Percentiles rank a stretch among this genome's conserved stretches.
phyloP scores from a whole-genome alignment of 805 yeast genomes.

The Saccharomycopsis babjevae region DNA sequence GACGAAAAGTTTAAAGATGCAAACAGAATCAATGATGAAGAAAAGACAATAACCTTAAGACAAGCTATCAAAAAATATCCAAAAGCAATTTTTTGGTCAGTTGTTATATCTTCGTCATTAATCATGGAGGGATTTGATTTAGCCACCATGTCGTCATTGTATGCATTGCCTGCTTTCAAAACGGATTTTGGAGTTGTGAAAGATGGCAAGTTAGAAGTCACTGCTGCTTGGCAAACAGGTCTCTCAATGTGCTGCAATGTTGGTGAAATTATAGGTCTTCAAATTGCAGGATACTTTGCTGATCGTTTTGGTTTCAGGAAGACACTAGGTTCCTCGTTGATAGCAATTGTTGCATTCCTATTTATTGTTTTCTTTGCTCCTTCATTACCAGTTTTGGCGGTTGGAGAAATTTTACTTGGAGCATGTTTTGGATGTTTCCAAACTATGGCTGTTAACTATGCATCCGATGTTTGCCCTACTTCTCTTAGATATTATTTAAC shows the following conservation, averaged over 20 bases:
- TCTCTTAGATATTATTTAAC: constrained; percentile 41
- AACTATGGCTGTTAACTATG: constrained; percentile 41
- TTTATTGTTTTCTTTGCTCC: constrained; percentile 40
- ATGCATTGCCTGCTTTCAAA: constrained; percentile 36
- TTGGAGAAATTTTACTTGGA: constrained; percentile 36
- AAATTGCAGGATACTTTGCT: constrained; percentile 33
- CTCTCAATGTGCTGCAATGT: constrained; percentile 23
- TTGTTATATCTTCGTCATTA: constrained; percentile 33
- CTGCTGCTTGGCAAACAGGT: constrained; percentile 35
- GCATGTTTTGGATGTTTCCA: constrained; percentile 49
- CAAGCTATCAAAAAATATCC: constrained; percentile 33
- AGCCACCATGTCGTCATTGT: constrained; percentile 32
- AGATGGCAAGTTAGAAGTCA: constrained; percentile 25
- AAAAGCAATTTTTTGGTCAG: constrained; percentile 32
- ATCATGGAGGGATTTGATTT: constrained; percentile 43
- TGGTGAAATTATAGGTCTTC: constrained; percentile 39
- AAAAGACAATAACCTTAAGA: constrained; percentile 27
- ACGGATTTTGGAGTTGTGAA: constrained; percentile 31
- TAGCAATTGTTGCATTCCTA: constrained; percentile 29
- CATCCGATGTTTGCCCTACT: constrained; percentile 48
- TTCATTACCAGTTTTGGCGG: constrained; percentile 29
- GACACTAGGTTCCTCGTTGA: constrained; percentile 28
- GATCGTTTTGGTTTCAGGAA: constrained; percentile 38
- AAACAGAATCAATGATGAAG: constrained; percentile 20
- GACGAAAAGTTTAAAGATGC: constrained; percentile 8